Base-by-base conservation (phyloP, 2,329 filamentous ascomycete species). In the Aulographum hederae region DNA sequence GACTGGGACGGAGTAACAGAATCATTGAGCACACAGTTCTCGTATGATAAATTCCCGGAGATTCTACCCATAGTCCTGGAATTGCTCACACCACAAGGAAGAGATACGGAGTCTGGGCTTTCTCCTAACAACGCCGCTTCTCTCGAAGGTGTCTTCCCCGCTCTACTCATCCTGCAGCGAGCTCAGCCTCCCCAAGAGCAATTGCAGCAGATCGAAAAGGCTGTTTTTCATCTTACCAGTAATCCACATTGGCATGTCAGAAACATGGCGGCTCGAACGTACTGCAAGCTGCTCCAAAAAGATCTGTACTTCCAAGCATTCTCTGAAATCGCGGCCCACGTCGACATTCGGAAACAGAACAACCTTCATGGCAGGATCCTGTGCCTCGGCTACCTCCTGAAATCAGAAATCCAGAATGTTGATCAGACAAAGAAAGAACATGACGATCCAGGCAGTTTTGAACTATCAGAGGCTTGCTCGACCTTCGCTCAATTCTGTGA, bases 241-340 rank as follows among this genome's bases (percentile, higher is more conserved):
- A 82, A 74, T 38, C 65, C 65, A 1, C 67, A 81, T 13, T 89
- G 81, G 81, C 78, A 84, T 46, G 69, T 89, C 5, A 64, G 81
- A 31, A 79, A 86, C 43, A 81, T 85, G 48, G 78, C 80, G 1
- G 78, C 80, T 0, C 65, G 77, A 12, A 80, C 79, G 1, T 58
- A 80, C 10, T 53, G 55, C 3, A 46, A 50, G 4, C n/a, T n/a
- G n/a, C 38, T 62, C 21, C 8, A 8, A 25, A 25, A n/a, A 8
- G 21, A 25, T 25, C 21, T 25, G 8, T 8, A 25, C 8, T 25
- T 25, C n/a, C 8, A 25, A 25, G 8, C 8, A 8, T 8, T 25
- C 21, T 25, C 8, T 8, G 21, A 25, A 8, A 8, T 25, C 21
- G 21, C 21, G 8, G 21, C n/a, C n/a, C 21, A 8, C 8, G 21